Conservation (phyloP, 192 early-diverging fungal genomes). For the Gryganskiella cystojenkinii region DNA sequence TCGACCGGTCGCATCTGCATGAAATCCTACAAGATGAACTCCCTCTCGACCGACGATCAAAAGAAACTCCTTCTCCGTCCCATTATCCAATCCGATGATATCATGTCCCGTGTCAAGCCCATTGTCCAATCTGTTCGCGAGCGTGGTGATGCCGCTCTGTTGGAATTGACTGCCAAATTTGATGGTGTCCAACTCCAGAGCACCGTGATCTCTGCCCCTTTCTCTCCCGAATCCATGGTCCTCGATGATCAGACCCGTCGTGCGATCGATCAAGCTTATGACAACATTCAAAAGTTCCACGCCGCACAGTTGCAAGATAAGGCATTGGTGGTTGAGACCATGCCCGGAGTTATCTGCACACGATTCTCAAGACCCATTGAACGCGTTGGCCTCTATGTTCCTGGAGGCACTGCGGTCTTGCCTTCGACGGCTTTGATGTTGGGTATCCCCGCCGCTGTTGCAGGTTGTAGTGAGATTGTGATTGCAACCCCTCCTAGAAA, state of each 20-base stretch:
- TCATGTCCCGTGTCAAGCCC: constrained; percentile 87
- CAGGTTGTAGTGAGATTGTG: constrained; percentile 95
- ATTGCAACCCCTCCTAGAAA: constrained; percentile 94
- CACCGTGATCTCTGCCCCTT: constrained; percentile 87
- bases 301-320: constrained; percentile 84
- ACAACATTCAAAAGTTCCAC: constrained; percentile 95
- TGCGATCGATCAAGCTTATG: constrained; percentile 96
- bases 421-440: constrained; percentile 97
- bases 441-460: constrained; percentile 97
- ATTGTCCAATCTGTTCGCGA: constrained; percentile 89
- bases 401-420: constrained; percentile 96
- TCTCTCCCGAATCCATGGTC: constrained; percentile 67
- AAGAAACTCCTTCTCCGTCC: constrained; percentile 84
- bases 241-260: constrained; percentile 70
- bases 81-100: constrained; percentile 91
- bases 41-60: constrained; percentile 62
- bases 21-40: constrained; percentile 69
- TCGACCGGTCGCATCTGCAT: constrained; percentile 75
- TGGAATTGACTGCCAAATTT: constrained; percentile 90
- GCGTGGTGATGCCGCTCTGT: constrained; percentile 86
- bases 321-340: constrained; percentile 89
- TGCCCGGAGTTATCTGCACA: constrained; percentile 96
- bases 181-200: constrained; percentile 82
- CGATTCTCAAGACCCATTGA: constrained; percentile 96
- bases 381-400: constrained; percentile 96